phyloP scores from a whole-genome alignment of 2,329 filamentous ascomycete genomes.

The Sphaceloma murrayae region DNA sequence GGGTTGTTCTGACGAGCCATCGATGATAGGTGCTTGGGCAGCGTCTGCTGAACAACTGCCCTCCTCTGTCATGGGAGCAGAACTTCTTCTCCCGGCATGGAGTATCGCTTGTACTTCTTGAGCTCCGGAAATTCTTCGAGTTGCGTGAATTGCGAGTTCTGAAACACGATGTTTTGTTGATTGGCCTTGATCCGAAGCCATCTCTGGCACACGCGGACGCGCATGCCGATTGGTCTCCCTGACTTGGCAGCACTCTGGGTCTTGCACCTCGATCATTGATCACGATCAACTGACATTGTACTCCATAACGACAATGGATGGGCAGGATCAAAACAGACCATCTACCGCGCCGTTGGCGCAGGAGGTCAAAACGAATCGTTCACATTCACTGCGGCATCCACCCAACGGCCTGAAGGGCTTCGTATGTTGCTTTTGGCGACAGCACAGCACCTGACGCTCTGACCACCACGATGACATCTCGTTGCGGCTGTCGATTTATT shows the following conservation, averaged over 20 bases:
- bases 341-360: no score
- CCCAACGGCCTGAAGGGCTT: no score
- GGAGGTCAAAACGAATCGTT: no score
- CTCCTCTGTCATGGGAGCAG: slow-evolving; percentile 12
- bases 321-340: no score
- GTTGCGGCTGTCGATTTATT: no score
- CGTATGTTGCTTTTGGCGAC: no score
- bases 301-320: no score
- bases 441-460: no score
- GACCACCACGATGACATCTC: no score
- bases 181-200: slow-evolving; percentile 6
- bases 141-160: not conserved
- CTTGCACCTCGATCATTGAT: slow-evolving; percentile 3
- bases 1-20: not conserved
- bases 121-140: slow-evolving; percentile 4
- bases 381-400: no score
- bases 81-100: slow-evolving; percentile 6
- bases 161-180: slow-evolving; percentile 17
- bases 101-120: slow-evolving; percentile 4
- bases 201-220: slow-evolving; percentile 7
- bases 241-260: not conserved
- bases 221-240: slow-evolving; percentile 12
- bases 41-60: not conserved
- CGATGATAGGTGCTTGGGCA: not conserved
- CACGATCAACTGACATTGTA: no score